Base-by-base conservation (phyloP, 352 stramenopile species). In the Globisporangium solare region DNA sequence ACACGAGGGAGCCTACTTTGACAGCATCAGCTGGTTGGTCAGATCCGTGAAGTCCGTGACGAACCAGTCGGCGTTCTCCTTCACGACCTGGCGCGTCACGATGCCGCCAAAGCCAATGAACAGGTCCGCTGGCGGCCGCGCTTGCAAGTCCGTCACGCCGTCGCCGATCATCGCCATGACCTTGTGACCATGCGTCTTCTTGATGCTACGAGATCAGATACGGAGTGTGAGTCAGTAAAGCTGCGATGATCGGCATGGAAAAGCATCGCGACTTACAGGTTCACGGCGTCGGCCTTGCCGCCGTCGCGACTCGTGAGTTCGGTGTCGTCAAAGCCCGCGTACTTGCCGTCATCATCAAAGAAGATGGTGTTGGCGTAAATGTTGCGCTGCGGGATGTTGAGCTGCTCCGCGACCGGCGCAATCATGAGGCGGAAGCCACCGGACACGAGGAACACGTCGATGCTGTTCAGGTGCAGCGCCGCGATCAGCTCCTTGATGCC, bases 371-470 rank as follows among this genome's bases (percentile, higher is more conserved):
- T 99, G 51, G 97, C 97, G 72, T 98, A 98, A 61, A 99, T 98
- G 66, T 97, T 96, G 42, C 75, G 74, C 75, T 88, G 60, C 58
- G 89, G 74, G 67, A 97, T 78, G 51, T 70, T 68, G 65, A 98
- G 66, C 50, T 83, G 58, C 61, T 94, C 73, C 17, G 96, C 96
- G 0, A 99, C 83, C 0, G 97, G 97, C 63, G 98, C 89, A 73
- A 99, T 99, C 97, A 99, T 99, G 57, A 98, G 74, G 2, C 96
- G 88, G 60, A 99, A 99, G 56, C 97, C 97, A 43, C 97, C 97
- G 7, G 90, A 98, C n/a, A 99, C 96, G 20, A 99, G 76, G 79
- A 98, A 99, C 18, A 99, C 95, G 51, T 94, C 76, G 17, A 97
- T 92, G 32, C 84, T 83, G 53, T 96, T 91, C 43, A 83, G 63